These are phyloP conservation scores for Combretum micranthum DNA, from an alignment of 345 rosid genomes.

Conservation along the genomic window DNA sequence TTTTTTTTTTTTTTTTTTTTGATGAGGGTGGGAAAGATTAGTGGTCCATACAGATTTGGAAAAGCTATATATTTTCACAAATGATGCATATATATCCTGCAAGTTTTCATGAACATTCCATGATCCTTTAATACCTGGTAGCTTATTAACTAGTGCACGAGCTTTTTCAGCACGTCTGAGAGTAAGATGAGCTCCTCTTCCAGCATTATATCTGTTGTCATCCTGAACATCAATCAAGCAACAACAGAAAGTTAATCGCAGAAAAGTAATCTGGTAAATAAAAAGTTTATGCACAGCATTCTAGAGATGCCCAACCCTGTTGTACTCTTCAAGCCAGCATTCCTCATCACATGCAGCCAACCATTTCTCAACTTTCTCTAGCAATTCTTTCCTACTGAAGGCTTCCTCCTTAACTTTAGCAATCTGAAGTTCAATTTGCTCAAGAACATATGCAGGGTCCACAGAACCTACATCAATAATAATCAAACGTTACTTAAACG, in stretches of 20 bases:
- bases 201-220: slow-evolving; percentile 93
- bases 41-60: neutral
- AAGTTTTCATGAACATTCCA: neutral
- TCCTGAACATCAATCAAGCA: slow-evolving; percentile 45
- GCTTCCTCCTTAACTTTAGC: slow-evolving; percentile 87
- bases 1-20: no score
- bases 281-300: slow-evolving; percentile 1
- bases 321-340: slow-evolving; percentile 97
- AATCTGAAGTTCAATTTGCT: slow-evolving; percentile 79
- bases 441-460: slow-evolving; percentile 60
- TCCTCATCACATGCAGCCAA: slow-evolving; percentile 90
- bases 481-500: neutral
- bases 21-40: no score
- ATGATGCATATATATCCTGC: no score
- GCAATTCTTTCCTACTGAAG: slow-evolving; percentile 79
- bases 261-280: neutral
- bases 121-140: slow-evolving; percentile 52
- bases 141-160: slow-evolving; percentile 81
- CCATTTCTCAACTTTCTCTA: slow-evolving; percentile 97
- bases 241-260: slow-evolving; percentile 12
- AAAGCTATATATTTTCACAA: no score
- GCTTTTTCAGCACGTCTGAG: slow-evolving; percentile 99
- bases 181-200: slow-evolving; percentile 92
- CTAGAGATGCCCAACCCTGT: slow-evolving; percentile 49
- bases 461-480: slow-evolving; percentile 37